Percentiles rank a stretch among this genome's conserved stretches.
Evolutionary conservation across 1,139 yeast species (phyloP).

Genomic region (Meyerozyma elateridarum): DNA sequence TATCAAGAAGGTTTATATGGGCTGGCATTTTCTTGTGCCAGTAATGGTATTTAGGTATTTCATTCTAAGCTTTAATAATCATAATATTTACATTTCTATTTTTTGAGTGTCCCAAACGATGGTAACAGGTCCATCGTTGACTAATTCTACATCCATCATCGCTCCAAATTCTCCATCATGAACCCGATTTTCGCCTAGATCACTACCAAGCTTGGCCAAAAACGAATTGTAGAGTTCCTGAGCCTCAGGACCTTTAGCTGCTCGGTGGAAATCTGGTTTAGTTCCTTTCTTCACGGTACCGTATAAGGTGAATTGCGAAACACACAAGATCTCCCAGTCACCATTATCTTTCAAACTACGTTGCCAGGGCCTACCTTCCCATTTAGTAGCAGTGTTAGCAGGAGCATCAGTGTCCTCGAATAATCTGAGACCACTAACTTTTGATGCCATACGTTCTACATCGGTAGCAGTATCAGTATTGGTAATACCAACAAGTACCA

Average conservation of each 20-base stretch:
- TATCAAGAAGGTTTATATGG: constrained; percentile 47
- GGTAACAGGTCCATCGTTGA: constrained; percentile 84
- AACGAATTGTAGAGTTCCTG: constrained; percentile 61
- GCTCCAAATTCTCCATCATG: constrained; percentile 92
- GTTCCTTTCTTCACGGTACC: constrained; percentile 85
- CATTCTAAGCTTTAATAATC: neutral
- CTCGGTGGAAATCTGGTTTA: constrained; percentile 89
- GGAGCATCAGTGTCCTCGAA: constrained; percentile 55
- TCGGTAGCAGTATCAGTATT: constrained; percentile 73
- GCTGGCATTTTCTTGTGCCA: constrained; percentile 46
- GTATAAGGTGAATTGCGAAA: constrained; percentile 85
- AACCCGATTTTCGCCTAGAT: constrained; percentile 60
- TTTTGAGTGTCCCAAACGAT: constrained; percentile 57
- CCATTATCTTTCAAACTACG: constrained; percentile 28
- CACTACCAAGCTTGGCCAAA: constrained; percentile 41
- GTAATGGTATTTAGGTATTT: constrained; percentile 29
- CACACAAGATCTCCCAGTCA: constrained; percentile 46
- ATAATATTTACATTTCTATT: neutral
- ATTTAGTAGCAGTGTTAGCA: constrained; percentile 35
- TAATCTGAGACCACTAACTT: constrained; percentile 57
- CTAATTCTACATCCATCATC: constrained; percentile 88
- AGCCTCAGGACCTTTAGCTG: constrained; percentile 81
- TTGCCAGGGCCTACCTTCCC: constrained; percentile 61
- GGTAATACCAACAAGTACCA: constrained; percentile 81
- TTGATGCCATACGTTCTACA: constrained; percentile 61